Evolutionary conservation across 1,284 basidiomycete genomes (phyloP), one percentile per base, ranked within the genome.

Genomic region (Rhodotorula sp.): DNA sequence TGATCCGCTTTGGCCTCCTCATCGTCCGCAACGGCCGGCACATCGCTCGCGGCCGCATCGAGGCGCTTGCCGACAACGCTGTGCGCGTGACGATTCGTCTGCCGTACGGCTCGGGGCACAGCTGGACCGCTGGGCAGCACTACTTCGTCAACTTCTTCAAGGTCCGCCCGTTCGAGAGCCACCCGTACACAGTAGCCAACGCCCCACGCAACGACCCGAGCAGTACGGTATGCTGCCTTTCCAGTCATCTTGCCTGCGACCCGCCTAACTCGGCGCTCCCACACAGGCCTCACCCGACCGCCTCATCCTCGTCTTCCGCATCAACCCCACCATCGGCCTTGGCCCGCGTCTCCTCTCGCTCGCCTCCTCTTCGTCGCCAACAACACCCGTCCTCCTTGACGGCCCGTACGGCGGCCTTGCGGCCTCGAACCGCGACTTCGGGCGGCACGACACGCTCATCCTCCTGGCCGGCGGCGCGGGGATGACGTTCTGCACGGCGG

Each of bases 111-210:
- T 61, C 57, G 34, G 61, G 61, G 3, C 72, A 75, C 39, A 61
- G 65, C 32, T 84, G 84, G 84, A 69, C 71, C 8, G 82, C 83
- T 0, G 84, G 84, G 6, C 84, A 84, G 74, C 83, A 84, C 75
- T 81, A 82, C 76, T 84, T 84, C 71, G 73, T 85, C 67, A 78
- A 78, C 67, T 78, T 78, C 51, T 36, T 75, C 55, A 73, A 71
- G n/a, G 72, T 70, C 15, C 61, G 63, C 44, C 82, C 84, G 37
- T 81, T 85, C 76, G 81, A 81, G 54, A 71, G 69, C 36, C 84
- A 85, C 72, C 84, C 84, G 25, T 84, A 84, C 77, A 84, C 84
- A 10, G 77, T 84, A 51, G 77, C 82, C 4, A 82, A 80, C 37
- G 71, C 82, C 15, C 77, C 81, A 2, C 68, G 65, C 39, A 27